Percentiles rank a stretch among this genome's conserved stretches.
Conservation (phyloP, 1,139 yeast species). For the Saccharomycopsis phalli region DNA sequence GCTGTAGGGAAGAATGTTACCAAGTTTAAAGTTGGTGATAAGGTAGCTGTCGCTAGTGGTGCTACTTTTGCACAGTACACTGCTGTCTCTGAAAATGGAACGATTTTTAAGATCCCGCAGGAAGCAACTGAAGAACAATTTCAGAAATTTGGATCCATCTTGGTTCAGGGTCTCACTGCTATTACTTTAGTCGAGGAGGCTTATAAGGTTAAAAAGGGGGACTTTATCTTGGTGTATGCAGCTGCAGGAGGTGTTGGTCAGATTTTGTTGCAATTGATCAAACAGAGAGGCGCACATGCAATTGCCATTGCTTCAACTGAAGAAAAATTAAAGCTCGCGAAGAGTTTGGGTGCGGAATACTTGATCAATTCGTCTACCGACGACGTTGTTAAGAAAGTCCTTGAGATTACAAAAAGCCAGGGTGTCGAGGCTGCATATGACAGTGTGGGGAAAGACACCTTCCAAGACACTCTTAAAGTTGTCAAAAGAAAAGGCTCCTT, state of each 20-base stretch:
- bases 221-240: slow-evolving; percentile 70
- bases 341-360: slow-evolving; percentile 66
- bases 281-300: slow-evolving; percentile 60
- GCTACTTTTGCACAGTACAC: slow-evolving; percentile 67
- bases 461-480: slow-evolving; percentile 51
- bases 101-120: slow-evolving; percentile 41
- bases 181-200: slow-evolving; percentile 60
- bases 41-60: slow-evolving; percentile 47
- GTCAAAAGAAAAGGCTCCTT: slow-evolving; percentile 66
- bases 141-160: slow-evolving; percentile 48
- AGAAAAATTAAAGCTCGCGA: slow-evolving; percentile 54
- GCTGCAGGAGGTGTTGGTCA: slow-evolving; percentile 94
- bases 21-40: slow-evolving; percentile 58
- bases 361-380: slow-evolving; percentile 51
- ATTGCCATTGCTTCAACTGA: slow-evolving; percentile 78
- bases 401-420: slow-evolving; percentile 55
- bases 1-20: slow-evolving; percentile 56
- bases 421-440: slow-evolving; percentile 75
- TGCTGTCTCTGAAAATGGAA: slow-evolving; percentile 31
- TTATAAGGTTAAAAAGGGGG: slow-evolving; percentile 57
- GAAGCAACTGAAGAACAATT: slow-evolving; percentile 38
- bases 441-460: slow-evolving; percentile 76
- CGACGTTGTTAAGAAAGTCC: slow-evolving; percentile 49
- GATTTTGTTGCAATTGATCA: slow-evolving; percentile 53
- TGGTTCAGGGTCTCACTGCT: slow-evolving; percentile 75